Evolutionary conservation across 257 asterid genomes (phyloP).

Genomic region (Primulina eburnea): DNA sequence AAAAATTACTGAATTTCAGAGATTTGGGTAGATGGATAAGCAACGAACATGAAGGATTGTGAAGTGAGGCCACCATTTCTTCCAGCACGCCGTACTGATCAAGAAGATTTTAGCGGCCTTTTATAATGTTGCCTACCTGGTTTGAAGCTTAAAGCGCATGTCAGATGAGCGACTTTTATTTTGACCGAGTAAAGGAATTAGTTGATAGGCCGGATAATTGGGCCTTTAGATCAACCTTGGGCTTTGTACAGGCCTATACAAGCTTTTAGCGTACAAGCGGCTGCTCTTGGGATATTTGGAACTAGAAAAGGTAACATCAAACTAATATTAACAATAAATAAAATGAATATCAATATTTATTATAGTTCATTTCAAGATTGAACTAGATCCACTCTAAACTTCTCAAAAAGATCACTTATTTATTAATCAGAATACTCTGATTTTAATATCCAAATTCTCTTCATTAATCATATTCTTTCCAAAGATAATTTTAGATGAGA

Average conservation of each 20-base stretch:
- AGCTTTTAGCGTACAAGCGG: conserved; percentile 35
- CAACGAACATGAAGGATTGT: conserved; percentile 28
- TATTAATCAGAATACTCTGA: no score
- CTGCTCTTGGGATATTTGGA: conserved; percentile 11
- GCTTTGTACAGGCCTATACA: neutral
- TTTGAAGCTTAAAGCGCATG: neutral
- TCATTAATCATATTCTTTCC: no score
- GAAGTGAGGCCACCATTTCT: conserved; percentile 46
- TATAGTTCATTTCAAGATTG: no score
- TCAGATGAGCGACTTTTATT: neutral
- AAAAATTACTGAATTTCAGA: conserved; percentile 22
- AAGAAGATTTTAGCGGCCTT: neutral
- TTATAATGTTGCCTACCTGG: neutral
- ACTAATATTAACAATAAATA: no score
- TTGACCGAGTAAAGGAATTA: neutral
- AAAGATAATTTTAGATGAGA: no score
- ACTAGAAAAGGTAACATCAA: no score
- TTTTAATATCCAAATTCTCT: no score
- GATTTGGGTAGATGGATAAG: conserved; percentile 27
- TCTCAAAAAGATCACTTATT: no score
- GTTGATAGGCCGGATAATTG: neutral
- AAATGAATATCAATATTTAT: no score
- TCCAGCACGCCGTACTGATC: conserved; percentile 8
- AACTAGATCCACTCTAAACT: no score
- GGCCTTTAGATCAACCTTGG: neutral